Evolutionary conservation across 2,329 filamentous ascomycete species (phyloP).

Genomic region (Juglanconis juglandina): DNA sequence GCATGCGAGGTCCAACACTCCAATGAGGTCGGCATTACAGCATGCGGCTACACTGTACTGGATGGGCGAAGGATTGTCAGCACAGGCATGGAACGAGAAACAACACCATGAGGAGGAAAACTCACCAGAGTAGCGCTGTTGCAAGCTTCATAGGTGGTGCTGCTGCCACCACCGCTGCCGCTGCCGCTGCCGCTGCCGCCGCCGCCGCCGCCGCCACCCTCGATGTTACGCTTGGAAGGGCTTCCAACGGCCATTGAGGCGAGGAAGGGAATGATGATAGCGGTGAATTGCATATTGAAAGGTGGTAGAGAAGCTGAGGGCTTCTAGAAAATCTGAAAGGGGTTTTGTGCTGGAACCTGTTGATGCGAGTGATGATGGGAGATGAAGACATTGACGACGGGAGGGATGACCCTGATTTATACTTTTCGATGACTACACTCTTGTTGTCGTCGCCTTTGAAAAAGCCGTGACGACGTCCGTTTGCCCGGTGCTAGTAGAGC

Average conservation of each 20-base stretch:
- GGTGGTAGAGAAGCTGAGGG: not conserved
- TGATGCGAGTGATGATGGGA: slow-evolving; percentile 1
- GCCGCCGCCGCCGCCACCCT: not conserved
- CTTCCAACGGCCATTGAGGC: slow-evolving; percentile 14
- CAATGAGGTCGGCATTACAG: not conserved
- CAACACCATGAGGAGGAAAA: not conserved
- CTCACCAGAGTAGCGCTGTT: not conserved
- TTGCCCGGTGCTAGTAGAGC: too few species aligned
- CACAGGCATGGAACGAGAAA: not conserved
- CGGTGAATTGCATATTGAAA: slow-evolving; percentile 13
- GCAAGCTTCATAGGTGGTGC: slow-evolving; percentile 3
- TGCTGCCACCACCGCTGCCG: not conserved
- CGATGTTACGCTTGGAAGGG: not conserved
- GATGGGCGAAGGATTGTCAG: not conserved
- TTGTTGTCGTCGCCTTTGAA: not conserved
- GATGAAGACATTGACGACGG: not conserved
- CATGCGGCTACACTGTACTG: not conserved
- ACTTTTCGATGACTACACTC: not conserved
- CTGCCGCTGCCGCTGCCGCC: not conserved
- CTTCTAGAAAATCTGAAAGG: not conserved
- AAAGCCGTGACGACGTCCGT: not conserved
- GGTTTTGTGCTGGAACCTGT: not conserved
- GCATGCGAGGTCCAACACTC: too few species aligned
- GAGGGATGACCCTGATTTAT: slow-evolving; percentile 1
- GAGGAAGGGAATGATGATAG: slow-evolving; percentile 8